Base-by-base conservation (phyloP, 2,329 filamentous ascomycete species). In the Talaromyces sp. region DNA sequence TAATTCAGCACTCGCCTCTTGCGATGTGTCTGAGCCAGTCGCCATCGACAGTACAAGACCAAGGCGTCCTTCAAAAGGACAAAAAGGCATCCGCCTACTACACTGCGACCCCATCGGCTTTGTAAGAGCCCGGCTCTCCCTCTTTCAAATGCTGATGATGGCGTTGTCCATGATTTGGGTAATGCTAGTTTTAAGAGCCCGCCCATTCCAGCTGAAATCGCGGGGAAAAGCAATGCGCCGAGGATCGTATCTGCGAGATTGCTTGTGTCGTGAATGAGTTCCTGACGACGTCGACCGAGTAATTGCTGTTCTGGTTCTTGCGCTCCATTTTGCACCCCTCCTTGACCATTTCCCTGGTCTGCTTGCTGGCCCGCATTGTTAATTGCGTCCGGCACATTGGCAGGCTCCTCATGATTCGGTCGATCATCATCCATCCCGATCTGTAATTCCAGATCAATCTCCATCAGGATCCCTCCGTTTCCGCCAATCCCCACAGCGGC, bases 31-130 rank as follows among this genome's bases (percentile, higher is more conserved):
- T 78, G 75, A 0, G 78, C 77, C 45, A 78, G 63, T 61, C 75
- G 77, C 74, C 77, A 80, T 58, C 77, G 73, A 52, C 76, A 84
- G 65, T 87, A 87, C 1, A 87, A 72, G 64, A 84, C 74, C 35
- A 87, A 65, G 6, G 81, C 81, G 70, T 87, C 85, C 71, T 93
- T 94, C 54, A 96, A 73, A 9, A 96, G 86, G 15, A 97, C 86
- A 66, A 93, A 96, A 19, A 96, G 75, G 69, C 90, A 94, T 0
- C 94, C 94, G 1, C 94, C 94, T 1, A 94, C 81, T 2, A 99
- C 78, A 67, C 89, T 97, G 57, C 94, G 81, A 1, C 91, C 94
- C 91, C 94, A 97, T 59, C 87, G 85, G 64, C 89, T 84, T 68
- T 94, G 89, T 33, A 99, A 72, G 25, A 97, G 78, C 0, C 89